Evolutionary conservation across 257 asterid species (phyloP).

Genomic region (Rhazya stricta): DNA sequence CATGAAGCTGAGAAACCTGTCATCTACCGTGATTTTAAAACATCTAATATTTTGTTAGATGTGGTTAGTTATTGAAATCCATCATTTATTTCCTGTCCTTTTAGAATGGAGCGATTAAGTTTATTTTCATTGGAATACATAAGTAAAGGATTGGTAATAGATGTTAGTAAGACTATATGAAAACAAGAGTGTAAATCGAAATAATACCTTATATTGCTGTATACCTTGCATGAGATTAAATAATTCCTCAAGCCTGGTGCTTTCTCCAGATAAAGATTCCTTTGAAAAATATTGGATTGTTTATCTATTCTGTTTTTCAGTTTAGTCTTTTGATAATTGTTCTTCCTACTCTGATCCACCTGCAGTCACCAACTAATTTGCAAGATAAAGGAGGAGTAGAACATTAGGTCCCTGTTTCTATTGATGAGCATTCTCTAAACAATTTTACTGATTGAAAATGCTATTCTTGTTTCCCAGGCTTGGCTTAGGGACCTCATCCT

Average conservation of each 20-base stretch:
- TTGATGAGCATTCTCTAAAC: background rate
- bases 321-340: background rate
- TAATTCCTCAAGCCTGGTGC: background rate
- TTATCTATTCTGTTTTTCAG: background rate
- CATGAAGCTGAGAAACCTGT: constrained; percentile 92
- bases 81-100: background rate
- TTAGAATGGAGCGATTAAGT: background rate
- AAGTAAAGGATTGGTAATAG: background rate
- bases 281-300: background rate
- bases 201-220: background rate
- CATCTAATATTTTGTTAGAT: constrained; percentile 80
- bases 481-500: background rate
- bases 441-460: background rate
- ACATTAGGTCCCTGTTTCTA: background rate
- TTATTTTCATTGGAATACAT: background rate
- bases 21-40: constrained; percentile 86
- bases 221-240: background rate
- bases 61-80: constrained; percentile 33
- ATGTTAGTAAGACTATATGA: background rate
- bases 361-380: background rate
- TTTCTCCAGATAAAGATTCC: background rate
- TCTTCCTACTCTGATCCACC: background rate
- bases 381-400: background rate
- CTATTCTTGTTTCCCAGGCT: background rate
- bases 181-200: background rate